Percentiles rank a stretch among this genome's conserved stretches.
phyloP scores from a whole-genome alignment of 129 eudicot genomes.

The Flaveria sonorensis region DNA sequence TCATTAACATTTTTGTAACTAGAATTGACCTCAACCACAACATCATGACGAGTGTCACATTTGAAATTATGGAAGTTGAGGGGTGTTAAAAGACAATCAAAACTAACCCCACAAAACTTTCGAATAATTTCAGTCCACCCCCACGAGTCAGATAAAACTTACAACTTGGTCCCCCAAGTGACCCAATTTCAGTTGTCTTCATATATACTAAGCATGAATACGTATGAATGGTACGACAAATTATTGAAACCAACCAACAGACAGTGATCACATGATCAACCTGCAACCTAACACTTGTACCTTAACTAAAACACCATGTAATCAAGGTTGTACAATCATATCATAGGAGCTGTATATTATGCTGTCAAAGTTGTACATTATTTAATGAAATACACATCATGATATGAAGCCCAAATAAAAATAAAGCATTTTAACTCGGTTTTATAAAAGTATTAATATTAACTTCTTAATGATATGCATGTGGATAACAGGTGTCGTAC shows the following conservation, averaged over 20 bases:
- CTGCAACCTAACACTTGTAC: constrained; percentile 36
- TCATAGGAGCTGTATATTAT: constrained; percentile 1
- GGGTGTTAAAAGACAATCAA: constrained; percentile 26
- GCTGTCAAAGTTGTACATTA: constrained; percentile 13
- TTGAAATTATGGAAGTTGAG: constrained; percentile 18
- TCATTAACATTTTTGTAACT: constrained; percentile 13
- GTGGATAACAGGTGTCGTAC: background rate
- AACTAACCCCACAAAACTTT: constrained; percentile 31
- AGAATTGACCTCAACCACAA: constrained; percentile 29
- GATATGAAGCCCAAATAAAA: background rate
- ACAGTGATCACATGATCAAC: constrained; percentile 44
- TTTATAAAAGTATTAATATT: background rate
- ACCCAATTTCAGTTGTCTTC: constrained; percentile 37
- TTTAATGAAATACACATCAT: background rate
- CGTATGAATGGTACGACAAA: constrained; percentile 31
- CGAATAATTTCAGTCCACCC: constrained; percentile 27
- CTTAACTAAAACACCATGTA: constrained; percentile 25
- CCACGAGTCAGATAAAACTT: constrained; percentile 35
- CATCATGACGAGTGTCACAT: constrained; percentile 24
- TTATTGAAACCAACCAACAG: constrained; percentile 40
- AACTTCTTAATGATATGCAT: background rate
- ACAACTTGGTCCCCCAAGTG: constrained; percentile 32
- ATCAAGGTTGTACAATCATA: constrained; percentile 29
- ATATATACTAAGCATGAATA: constrained; percentile 36
- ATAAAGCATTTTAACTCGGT: no score